Percentiles rank a stretch among this genome's conserved stretches.
Conservation (phyloP, 2,329 filamentous ascomycete species). For the Neocucurbitaria cava region DNA sequence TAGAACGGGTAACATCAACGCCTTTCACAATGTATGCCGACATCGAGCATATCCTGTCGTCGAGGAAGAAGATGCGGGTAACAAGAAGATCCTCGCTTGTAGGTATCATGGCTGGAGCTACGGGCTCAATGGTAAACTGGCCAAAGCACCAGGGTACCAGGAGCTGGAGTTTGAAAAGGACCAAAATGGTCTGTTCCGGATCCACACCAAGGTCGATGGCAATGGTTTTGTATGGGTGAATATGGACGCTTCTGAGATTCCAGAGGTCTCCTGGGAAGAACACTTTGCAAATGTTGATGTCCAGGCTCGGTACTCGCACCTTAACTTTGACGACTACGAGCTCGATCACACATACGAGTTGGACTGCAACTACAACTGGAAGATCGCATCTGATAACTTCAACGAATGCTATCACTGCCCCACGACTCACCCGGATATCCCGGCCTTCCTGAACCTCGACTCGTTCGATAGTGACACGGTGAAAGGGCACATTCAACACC, state of each 20-base stretch:
- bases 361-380: constrained; percentile 37
- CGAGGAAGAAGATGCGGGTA: constrained; percentile 40
- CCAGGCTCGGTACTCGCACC: constrained; percentile 24
- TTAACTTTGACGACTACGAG: constrained; percentile 29
- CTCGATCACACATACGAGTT: constrained; percentile 35
- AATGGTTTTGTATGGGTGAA: constrained; percentile 45
- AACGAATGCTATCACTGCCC: constrained; percentile 71
- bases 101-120: constrained; percentile 57
- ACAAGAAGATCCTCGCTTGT: constrained; percentile 47
- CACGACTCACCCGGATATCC: constrained; percentile 64
- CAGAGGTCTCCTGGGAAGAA: constrained; percentile 25
- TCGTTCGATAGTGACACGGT: constrained; percentile 51
- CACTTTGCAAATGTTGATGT: constrained; percentile 31
- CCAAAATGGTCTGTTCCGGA: constrained; percentile 39
- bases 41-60: constrained; percentile 49
- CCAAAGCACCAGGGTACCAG: constrained; percentile 52
- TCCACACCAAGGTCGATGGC: constrained; percentile 33
- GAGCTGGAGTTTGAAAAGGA: constrained; percentile 33
- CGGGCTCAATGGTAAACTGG: constrained; percentile 49
- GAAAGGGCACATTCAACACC: constrained; percentile 36
- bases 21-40: constrained; percentile 54
- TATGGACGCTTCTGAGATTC: constrained; percentile 28
- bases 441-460: constrained; percentile 62
- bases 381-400: constrained; percentile 61
- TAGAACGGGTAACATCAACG: constrained; percentile 25